Base-by-base conservation (phyloP, 2,329 filamentous ascomycete species). In the Westerdykella aurantiaca region DNA sequence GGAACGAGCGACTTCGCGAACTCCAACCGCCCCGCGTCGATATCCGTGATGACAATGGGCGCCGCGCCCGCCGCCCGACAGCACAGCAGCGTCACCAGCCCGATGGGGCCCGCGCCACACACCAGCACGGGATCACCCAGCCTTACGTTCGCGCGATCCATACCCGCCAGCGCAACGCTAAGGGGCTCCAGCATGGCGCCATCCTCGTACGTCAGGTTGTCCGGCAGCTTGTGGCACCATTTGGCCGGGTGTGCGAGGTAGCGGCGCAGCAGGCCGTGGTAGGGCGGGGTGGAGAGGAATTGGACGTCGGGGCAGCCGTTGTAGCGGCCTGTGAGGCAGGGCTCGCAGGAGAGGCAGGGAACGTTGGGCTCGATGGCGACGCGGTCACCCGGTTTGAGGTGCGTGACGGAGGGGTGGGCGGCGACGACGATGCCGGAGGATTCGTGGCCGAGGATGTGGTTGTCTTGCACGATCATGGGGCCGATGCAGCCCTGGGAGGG, bases 211-310 rank as follows among this genome's bases (percentile, higher is more conserved):
- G 82, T 85, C 85, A 97, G 90, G 52, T 56, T 68, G 68, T 87
- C 75, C 38, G 87, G 88, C 56, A 97, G 93, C 76, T 95, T 95
- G 76, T 96, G 88, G 72, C 91, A 96, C 89, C 90, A 96, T 39
- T 85, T 77, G 16, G 90, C 89, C 2, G 88, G 90, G 73, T 96
- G 91, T 73, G 91, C 95, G 72, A 96, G 86, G 68, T 96, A 96
- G 67, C 91, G 82, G 56, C 91, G 81, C 57, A 97, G 77, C 50
- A 97, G 78, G 31, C 91, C 93, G 7, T 86, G 79, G 23, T 95
- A 82, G 11, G 93, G 91, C 7, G 93, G 91, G 3, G 93, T 97
- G 39, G 88, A 94, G 41, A 94, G 77, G 75, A 97, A 97, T 43
- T 79, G 73, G 52, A 96, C 88, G 41, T 76, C 78, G 59, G 90